Percentiles rank a stretch among this genome's conserved stretches.
These are phyloP conservation scores for Podospora pseudopauciseta DNA, from an alignment of 495 filamentous ascomycete species.

Conservation along the genomic window DNA sequence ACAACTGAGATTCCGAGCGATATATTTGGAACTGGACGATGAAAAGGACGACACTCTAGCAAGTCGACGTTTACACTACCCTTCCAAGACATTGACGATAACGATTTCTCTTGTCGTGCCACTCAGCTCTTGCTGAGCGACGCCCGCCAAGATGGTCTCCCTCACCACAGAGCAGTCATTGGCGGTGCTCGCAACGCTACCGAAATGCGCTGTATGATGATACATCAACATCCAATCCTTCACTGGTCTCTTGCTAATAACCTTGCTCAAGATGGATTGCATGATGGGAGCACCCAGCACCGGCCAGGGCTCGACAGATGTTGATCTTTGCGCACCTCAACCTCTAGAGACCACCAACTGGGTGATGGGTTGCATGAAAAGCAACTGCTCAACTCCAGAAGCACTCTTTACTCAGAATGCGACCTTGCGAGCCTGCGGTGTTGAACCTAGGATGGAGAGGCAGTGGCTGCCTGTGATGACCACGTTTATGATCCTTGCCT, in stretches of 20 bases:
- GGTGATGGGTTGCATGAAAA: neutral
- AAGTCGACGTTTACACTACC: no score
- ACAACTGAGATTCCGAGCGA: no score
- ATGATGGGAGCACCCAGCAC: neutral
- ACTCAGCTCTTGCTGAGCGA: no score
- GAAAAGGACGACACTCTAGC: neutral
- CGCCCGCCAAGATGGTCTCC: neutral
- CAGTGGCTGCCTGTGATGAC: constrained; percentile 11
- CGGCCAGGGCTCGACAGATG: neutral
- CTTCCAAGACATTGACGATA: neutral
- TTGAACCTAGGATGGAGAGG: constrained; percentile 9
- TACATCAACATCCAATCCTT: neutral
- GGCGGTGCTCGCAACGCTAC: neutral
- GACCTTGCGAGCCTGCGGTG: constrained; percentile 13
- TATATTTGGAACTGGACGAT: neutral
- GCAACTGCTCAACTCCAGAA: neutral
- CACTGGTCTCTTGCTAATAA: neutral
- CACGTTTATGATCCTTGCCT: constrained; percentile 14
- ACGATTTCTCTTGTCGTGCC: neutral
- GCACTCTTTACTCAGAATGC: constrained; percentile 15
- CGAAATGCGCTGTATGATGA: constrained; percentile 3
- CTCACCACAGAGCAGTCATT: neutral
- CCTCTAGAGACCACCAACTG: neutral
- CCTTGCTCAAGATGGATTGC: neutral
- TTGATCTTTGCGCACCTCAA: constrained; percentile 8